Base-by-base conservation (phyloP, 2,329 filamentous ascomycete species). In the Ascochyta lentis region DNA sequence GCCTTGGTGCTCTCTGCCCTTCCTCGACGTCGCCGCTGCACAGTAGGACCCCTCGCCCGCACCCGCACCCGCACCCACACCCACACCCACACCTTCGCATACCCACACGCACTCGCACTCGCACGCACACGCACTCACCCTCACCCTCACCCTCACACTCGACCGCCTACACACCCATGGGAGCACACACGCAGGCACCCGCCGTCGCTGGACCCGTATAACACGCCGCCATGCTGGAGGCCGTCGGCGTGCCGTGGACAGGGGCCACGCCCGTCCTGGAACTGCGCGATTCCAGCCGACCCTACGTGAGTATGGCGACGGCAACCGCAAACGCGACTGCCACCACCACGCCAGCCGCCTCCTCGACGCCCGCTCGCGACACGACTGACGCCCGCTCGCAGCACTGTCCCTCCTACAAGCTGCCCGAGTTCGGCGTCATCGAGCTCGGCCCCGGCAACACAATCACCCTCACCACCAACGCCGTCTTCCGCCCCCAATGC, bases 321-420 rank as follows among this genome's bases (percentile, higher is more conserved):
- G 31, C 54, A 23, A 44, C 54, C 29, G 12, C 29, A 12, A 31
- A 10, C 2, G 29, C 29, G 12, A 35, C 24, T 2, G 33, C 33
- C 33, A 16, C 15, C 33, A 3, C 33, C 33, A 35, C 8, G 15
- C 33, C 15, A 8, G 9, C 12, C 29, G 29, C 29, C 12, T 3
- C 29, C 29, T 31, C 12, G 12, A 16, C 13, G 34, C 27, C 44
- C 2, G 23, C 39, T 16, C 19, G 33, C 43, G 35, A 56, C 49
- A 42, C 54, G 60, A 65, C 70, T 73, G 60, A 74, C 66, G 9
- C 15, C 31, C 22, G 16, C 24, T 51, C 42, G 60, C 70, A 83
- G 61, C 81, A 83, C 64, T 89, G 87, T 68, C 86, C 84, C 19
- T 85, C 86, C 26, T 85, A 87, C 67, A 81, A 84, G 23, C 79